These are phyloP conservation scores for Epichloe bromicola DNA, from an alignment of 2,329 filamentous ascomycete species.

Conservation along the genomic window DNA sequence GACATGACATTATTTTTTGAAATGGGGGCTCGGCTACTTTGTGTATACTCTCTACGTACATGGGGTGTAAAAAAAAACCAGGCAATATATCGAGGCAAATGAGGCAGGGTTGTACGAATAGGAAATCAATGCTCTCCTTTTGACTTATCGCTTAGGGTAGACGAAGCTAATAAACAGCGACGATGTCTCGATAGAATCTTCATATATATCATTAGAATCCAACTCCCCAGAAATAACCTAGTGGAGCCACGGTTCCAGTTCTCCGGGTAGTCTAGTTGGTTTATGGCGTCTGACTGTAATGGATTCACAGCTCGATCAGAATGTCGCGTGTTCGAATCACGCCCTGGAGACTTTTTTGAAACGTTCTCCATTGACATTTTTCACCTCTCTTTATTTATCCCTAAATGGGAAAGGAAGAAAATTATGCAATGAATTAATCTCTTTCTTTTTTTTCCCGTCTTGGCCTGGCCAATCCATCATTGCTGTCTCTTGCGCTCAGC, in stretches of 20 bases:
- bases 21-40: background rate
- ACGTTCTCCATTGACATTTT: too few relatives aligned
- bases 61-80: background rate
- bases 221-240: accelerated
- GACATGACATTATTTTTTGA: constrained; percentile 12
- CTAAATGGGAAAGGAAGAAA: too few relatives aligned
- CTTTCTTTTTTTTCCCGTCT: too few relatives aligned
- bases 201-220: background rate
- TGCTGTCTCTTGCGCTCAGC: too few relatives aligned
- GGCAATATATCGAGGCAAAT: too few relatives aligned
- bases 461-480: too few relatives aligned
- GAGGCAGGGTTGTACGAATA: background rate
- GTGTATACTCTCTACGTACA: background rate
- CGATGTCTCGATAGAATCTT: background rate
- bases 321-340: constrained; percentile 18
- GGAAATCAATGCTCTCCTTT: background rate
- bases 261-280: constrained; percentile 19
- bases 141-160: too few relatives aligned
- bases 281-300: constrained; percentile 18
- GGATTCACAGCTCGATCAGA: constrained; percentile 11
- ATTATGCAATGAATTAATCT: too few relatives aligned
- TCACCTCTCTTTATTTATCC: too few relatives aligned
- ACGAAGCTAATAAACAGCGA: too few relatives aligned
- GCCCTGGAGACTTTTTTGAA: constrained; percentile 14
- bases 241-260: background rate